phyloP scores from a whole-genome alignment of 1,139 yeast genomes.

The Candida sp. region DNA sequence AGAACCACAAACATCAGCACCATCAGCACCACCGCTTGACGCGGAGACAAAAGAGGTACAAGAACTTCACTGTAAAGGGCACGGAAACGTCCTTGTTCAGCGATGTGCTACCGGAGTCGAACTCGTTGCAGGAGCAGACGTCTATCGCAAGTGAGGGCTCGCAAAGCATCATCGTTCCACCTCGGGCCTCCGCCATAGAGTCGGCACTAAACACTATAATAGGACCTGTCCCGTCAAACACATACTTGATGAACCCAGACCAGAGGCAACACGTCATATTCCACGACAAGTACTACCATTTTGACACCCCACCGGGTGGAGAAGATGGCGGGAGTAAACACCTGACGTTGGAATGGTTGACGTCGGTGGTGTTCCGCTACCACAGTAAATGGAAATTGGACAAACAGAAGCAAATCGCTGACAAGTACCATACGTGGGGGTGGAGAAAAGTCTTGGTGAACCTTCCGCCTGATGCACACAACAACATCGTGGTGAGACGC shows the following conservation, averaged over 20 bases:
- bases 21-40: slow-evolving; percentile 17
- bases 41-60: slow-evolving; percentile 25
- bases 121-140: neutral
- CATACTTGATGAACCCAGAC: slow-evolving; percentile 38
- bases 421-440: slow-evolving; percentile 79
- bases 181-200: slow-evolving; percentile 49
- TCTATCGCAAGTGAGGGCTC: slow-evolving; percentile 8
- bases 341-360: slow-evolving; percentile 14
- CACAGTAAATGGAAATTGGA: slow-evolving; percentile 49
- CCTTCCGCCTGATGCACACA: slow-evolving; percentile 94
- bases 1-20: neutral
- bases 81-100: slow-evolving; percentile 15
- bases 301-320: slow-evolving; percentile 59
- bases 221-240: slow-evolving; percentile 46
- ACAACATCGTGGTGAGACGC: slow-evolving; percentile 88
- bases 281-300: slow-evolving; percentile 81
- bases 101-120: slow-evolving; percentile 15
- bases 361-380: slow-evolving; percentile 17
- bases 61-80: slow-evolving; percentile 32
- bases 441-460: slow-evolving; percentile 95
- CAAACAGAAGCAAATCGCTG: slow-evolving; percentile 73
- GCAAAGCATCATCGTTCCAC: slow-evolving; percentile 34
- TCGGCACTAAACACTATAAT: slow-evolving; percentile 45
- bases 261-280: slow-evolving; percentile 61
- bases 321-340: slow-evolving; percentile 5